A percentile compares a stretch with the other conserved stretches of the same genome.
These are phyloP conservation scores for Trypanosoma platydactyli DNA, from an alignment of 208 protist species.

Conservation along the genomic window DNA sequence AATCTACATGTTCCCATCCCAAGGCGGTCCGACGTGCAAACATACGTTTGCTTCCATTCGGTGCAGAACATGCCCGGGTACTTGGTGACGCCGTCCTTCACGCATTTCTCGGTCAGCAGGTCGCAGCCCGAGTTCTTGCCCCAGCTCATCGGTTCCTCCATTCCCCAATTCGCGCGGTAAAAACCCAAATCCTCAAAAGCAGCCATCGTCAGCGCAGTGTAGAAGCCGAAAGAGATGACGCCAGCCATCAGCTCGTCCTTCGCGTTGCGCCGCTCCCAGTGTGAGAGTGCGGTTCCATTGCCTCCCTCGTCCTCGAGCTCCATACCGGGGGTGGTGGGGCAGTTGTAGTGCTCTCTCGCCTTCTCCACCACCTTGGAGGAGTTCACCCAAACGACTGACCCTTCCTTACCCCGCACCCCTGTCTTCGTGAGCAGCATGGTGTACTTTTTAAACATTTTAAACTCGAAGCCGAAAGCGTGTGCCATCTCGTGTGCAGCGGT, in stretches of 20 bases:
- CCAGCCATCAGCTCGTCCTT: no score
- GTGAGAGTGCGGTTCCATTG: no score
- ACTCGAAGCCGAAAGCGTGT: no score
- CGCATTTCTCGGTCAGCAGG: no score
- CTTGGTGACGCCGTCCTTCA: no score
- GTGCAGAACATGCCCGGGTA: no score
- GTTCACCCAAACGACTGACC: background rate
- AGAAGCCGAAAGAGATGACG: constrained; percentile 30
- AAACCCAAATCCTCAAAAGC: constrained; percentile 77
- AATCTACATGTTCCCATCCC: background rate
- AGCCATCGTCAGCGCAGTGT: constrained; percentile 79
- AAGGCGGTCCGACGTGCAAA: no score
- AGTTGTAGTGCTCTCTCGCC: constrained; percentile 70
- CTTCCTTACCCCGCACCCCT: background rate
- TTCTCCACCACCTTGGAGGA: constrained; percentile 31
- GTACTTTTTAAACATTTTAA: background rate
- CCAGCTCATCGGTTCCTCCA: no score
- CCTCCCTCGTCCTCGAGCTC: background rate
- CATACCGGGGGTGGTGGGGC: constrained; percentile 44
- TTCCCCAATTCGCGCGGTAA: constrained; percentile 19
- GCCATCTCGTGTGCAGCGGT: background rate
- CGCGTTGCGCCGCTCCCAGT: no score
- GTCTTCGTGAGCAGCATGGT: background rate
- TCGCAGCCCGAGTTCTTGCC: no score
- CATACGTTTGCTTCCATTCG: no score